A percentile compares a stretch with the other conserved stretches of the same genome.
Evolutionary conservation across 305 asterid species (phyloP).

Genomic region (Solanum aculeatissimum): DNA sequence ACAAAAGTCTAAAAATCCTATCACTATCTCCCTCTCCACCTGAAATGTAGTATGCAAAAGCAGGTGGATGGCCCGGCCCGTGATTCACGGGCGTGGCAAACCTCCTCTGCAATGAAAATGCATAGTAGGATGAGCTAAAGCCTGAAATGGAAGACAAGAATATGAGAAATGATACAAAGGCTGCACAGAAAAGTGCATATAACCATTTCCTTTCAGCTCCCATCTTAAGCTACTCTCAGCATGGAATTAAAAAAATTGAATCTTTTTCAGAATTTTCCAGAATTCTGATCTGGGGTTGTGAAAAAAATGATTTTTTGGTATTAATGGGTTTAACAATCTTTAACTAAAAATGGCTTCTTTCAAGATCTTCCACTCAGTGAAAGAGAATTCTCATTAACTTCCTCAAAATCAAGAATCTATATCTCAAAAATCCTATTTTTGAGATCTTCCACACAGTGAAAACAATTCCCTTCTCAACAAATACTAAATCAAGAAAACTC

Average conservation of each 20-base stretch:
- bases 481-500: neutral
- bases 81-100: slow-evolving; percentile 45
- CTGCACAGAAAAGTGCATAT: slow-evolving; percentile 78
- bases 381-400: neutral
- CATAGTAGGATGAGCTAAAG: slow-evolving; percentile 59
- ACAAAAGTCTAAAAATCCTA: slow-evolving; percentile 64
- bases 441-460: neutral
- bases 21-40: slow-evolving; percentile 74
- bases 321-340: neutral
- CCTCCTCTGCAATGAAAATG: slow-evolving; percentile 46
- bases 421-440: neutral
- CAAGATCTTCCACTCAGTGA: neutral
- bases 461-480: neutral
- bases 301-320: neutral
- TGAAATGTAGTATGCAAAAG: slow-evolving; percentile 81
- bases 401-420: neutral
- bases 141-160: slow-evolving; percentile 67
- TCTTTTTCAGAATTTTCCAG: neutral
- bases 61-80: slow-evolving; percentile 74
- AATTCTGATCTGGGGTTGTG: neutral
- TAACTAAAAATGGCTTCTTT: neutral
- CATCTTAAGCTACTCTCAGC: neutral
- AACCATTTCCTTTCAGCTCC: slow-evolving; percentile 97
- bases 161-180: slow-evolving; percentile 65
- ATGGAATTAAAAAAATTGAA: neutral